Evolutionary conservation across 352 stramenopile genomes (phyloP), one percentile per base, ranked within the genome.

Genomic region (Aphanomyces euteiches): DNA sequence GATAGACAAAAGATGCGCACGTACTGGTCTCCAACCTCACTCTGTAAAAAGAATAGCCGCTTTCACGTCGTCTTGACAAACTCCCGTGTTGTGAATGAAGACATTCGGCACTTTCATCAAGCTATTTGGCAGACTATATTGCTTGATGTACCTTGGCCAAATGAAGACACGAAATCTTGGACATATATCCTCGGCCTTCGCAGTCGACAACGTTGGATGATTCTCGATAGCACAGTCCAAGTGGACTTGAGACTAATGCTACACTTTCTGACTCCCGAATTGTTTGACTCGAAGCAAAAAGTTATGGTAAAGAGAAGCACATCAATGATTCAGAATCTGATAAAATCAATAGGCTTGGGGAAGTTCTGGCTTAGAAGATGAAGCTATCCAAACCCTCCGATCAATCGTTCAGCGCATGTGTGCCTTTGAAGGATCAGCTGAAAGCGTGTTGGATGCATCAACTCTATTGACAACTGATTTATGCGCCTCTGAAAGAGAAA

Each of bases 251-350:
- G 84, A 43, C 76, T 76, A 47, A 54, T 92, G 10, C 67, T 91
- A 3, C 83, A 92, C n/a, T 92, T 92, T 68, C 56, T 87, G 8
- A 72, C 85, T 19, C 85, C 87, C 60, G 81, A 75, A 7, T 57
- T 91, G 8, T 87, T 95, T 56, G 78, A 77, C 12, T 89, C 85
- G 63, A 83, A 85, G 8, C 80, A 84, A 21, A 90, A 90, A 40
- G 69, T 90, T 6, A 70, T 93, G 82, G 87, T 95, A 80, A 53
- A 81, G 56, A 10, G 7, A 37, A 57, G 19, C n/a, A 3, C 36
- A 10, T 64, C 60, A 17, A 58, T 68, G 39, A 7, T 57, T 38
- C 4, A 3, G 43, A 45, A 50, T n/a, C 12, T 6, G 34, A 13
- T 4, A 4, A 8, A n/a, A 5, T 5, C n/a, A 12, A 6, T 59